Evolutionary conservation across 257 asterid species (phyloP).

Genomic region (Forsythia viridissima): DNA sequence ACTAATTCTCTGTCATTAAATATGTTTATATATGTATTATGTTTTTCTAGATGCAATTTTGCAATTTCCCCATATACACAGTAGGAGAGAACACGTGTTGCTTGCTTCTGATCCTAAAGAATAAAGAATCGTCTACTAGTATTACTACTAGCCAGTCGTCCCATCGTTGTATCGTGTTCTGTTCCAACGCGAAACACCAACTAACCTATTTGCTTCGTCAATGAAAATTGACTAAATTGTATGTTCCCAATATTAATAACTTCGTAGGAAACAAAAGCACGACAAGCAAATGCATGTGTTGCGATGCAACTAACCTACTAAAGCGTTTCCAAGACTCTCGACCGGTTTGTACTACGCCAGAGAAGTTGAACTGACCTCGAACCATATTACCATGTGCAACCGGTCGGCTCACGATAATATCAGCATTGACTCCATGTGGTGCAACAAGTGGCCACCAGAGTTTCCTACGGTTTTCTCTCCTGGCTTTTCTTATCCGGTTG

Average conservation of each 20-base stretch:
- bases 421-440: slow-evolving; percentile 43
- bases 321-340: slow-evolving; percentile 67
- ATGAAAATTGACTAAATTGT: slow-evolving; percentile 34
- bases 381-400: slow-evolving; percentile 32
- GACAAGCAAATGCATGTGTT: slow-evolving; percentile 79
- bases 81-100: slow-evolving; percentile 39
- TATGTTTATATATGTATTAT: neutral
- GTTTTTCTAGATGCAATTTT: neutral
- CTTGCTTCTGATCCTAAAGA: slow-evolving; percentile 40
- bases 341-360: slow-evolving; percentile 62
- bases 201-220: slow-evolving; percentile 27
- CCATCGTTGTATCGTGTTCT: neutral
- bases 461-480: slow-evolving; percentile 54
- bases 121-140: slow-evolving; percentile 51
- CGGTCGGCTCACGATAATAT: slow-evolving; percentile 37
- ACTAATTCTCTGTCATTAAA: neutral
- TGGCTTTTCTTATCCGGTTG: slow-evolving; percentile 50
- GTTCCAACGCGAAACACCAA: slow-evolving; percentile 20
- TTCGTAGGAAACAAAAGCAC: slow-evolving; percentile 73
- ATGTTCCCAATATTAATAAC: slow-evolving; percentile 54
- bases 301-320: slow-evolving; percentile 67
- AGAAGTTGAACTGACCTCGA: slow-evolving; percentile 48
- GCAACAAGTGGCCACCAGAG: slow-evolving; percentile 72
- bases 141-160: slow-evolving; percentile 16
- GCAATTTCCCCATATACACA: slow-evolving; percentile 33